These are phyloP conservation scores for Parietichytrium sp. DNA, from an alignment of 108 stramenopile genomes.

Conservation along the genomic window DNA sequence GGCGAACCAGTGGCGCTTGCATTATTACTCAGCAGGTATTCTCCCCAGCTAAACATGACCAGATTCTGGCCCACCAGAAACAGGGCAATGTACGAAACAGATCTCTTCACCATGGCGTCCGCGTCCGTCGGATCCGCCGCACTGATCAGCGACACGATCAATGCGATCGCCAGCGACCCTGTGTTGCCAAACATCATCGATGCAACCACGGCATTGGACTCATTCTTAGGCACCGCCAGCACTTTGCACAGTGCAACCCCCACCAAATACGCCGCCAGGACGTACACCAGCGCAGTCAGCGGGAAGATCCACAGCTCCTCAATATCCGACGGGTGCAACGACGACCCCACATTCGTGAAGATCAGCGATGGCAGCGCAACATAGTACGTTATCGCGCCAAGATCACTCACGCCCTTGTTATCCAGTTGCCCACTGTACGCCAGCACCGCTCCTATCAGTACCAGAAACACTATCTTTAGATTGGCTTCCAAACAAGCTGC, in stretches of 20 bases:
- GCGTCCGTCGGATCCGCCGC: neutral
- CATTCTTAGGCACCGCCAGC: neutral
- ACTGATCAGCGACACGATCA: neutral
- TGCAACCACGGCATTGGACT: neutral
- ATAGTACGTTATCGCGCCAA: slow-evolving; percentile 11
- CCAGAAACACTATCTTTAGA: slow-evolving; percentile 6
- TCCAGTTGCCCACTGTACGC: slow-evolving; percentile 20
- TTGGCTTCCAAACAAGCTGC: slow-evolving; percentile 11
- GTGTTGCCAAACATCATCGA: slow-evolving; percentile 34
- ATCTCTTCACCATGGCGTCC: neutral
- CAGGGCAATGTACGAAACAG: slow-evolving; percentile 5
- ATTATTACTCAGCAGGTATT: neutral
- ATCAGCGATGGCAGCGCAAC: slow-evolving; percentile 28
- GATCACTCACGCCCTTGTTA: slow-evolving; percentile 14
- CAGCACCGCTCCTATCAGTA: neutral
- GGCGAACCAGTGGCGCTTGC: too few species aligned
- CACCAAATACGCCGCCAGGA: neutral
- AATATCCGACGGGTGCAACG: neutral
- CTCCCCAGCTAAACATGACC: slow-evolving; percentile 34
- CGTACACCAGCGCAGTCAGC: neutral
- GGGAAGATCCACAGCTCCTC: neutral
- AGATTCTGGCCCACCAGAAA: slow-evolving; percentile 19
- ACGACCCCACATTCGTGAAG: slow-evolving; percentile 15
- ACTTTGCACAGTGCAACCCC: neutral
- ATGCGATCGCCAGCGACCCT: slow-evolving; percentile 6